phyloP scores from a whole-genome alignment of 2,329 filamentous ascomycete species.

The Geosmithia putterillii region DNA sequence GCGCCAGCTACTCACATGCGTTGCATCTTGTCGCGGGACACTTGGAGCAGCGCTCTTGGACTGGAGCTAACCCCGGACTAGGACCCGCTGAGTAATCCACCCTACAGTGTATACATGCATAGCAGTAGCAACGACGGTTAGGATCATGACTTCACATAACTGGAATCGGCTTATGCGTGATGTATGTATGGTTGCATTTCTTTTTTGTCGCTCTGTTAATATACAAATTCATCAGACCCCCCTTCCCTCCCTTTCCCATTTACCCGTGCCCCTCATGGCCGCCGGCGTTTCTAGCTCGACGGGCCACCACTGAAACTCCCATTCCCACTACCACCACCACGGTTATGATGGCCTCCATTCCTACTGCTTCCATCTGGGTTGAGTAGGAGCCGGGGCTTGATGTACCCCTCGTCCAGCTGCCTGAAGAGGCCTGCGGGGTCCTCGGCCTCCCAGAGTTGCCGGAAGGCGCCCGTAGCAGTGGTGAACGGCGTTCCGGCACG shows the following conservation, averaged over 20 bases:
- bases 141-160: too few species aligned
- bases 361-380: slow-evolving; percentile 43
- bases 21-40: too few species aligned
- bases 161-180: too few species aligned
- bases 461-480: slow-evolving; percentile 63
- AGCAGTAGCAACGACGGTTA: too few species aligned
- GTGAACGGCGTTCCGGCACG: slow-evolving; percentile 35
- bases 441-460: slow-evolving; percentile 70
- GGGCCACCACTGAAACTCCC: neutral
- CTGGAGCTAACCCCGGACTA: too few species aligned
- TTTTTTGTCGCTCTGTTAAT: neutral
- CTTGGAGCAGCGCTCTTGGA: too few species aligned
- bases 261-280: neutral
- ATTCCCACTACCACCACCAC: neutral
- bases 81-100: too few species aligned
- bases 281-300: neutral
- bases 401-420: slow-evolving; percentile 89
- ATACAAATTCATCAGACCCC: neutral
- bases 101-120: too few species aligned
- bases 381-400: slow-evolving; percentile 81
- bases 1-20: too few species aligned
- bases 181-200: too few species aligned
- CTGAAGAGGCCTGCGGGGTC: slow-evolving; percentile 85
- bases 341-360: neutral
- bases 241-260: neutral